Base-by-base conservation (phyloP, 106 monocot genomes). In the Phalaenopsis aphrodite region DNA sequence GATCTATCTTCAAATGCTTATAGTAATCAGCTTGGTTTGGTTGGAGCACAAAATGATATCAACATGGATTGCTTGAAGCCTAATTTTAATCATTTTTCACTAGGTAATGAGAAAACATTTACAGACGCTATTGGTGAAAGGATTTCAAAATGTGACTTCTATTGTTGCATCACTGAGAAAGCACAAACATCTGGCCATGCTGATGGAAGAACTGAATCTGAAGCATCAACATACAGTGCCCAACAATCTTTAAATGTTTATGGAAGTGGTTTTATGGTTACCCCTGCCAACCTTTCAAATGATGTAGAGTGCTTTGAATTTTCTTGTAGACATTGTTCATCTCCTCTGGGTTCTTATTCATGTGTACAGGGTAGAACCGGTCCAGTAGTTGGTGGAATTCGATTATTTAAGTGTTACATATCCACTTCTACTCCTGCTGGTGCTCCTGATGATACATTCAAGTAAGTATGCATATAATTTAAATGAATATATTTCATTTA, bases 321-420 rank as follows among this genome's bases (percentile, higher is more conserved):
- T 84, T 81, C 68, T 42, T 97, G 97, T 76, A 84, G 77, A 56
- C 66, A 84, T 4, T 97, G 97, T 42, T 94, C 85, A 72, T 86
- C 94, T 39, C 73, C 86, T 18, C 75, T 94, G 82, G 97, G 97
- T 15, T 87, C 90, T 21, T 94, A 88, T 74, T 90, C 97, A 83
- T 78, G 85, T 57, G 80, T 67, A 42, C 38, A 86, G 41, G 77
- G 47, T 30, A 18, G 52, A 83, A 48, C 79, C 57, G 23, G 5
- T 81, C 84, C 90, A 61, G 64, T 84, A 55, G 94, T 90, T 85
- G 89, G 88, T 72, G 94, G 94, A 76, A 81, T 97, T 76, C 77
- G 94, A 75, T 80, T 97, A 72, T 97, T 94, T 76, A 94, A 96
- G 69, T 94, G 90, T 78, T 94, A 85, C 83, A 57, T 94, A 80